A percentile compares a stretch with the other conserved stretches of the same genome.
Evolutionary conservation across 495 filamentous ascomycete genomes (phyloP).

Genomic region (Pyrenula massariospora): DNA sequence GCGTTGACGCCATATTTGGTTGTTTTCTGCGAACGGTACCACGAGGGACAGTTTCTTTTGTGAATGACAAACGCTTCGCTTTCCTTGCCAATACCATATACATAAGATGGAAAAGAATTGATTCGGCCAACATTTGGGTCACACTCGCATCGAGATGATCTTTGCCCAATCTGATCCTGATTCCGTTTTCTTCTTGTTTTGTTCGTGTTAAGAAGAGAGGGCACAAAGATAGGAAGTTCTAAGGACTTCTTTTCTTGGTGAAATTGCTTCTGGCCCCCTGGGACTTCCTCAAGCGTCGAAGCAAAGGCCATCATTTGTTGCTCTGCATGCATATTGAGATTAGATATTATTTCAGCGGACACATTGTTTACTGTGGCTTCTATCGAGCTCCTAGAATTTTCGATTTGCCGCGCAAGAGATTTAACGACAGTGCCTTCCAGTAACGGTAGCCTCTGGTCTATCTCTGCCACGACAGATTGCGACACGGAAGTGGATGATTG

Average conservation of each 20-base stretch:
- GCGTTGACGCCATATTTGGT: neutral
- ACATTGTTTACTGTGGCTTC: neutral
- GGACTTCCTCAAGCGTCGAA: neutral
- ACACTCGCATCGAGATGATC: neutral
- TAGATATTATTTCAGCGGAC: neutral
- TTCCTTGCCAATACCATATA: neutral
- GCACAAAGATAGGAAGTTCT: neutral
- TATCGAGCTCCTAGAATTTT: neutral
- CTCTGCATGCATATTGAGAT: neutral
- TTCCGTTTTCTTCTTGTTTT: neutral
- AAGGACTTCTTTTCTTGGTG: neutral
- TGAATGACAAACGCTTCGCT: neutral
- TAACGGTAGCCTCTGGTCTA: too few relatives aligned
- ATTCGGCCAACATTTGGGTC: neutral
- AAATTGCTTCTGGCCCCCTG: neutral
- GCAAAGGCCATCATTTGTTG: neutral
- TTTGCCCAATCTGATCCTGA: neutral
- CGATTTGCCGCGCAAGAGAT: too few relatives aligned
- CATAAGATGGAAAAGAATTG: neutral
- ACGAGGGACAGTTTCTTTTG: neutral
- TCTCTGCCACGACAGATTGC: too few relatives aligned
- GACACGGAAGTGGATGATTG: too few relatives aligned
- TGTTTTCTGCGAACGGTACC: neutral
- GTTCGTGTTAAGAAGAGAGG: neutral
- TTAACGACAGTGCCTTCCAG: too few relatives aligned